Percentiles rank a stretch among this genome's conserved stretches.
These are phyloP conservation scores for Stenocarpella maydis DNA, from an alignment of 2,329 filamentous ascomycete species.

Conservation along the genomic window DNA sequence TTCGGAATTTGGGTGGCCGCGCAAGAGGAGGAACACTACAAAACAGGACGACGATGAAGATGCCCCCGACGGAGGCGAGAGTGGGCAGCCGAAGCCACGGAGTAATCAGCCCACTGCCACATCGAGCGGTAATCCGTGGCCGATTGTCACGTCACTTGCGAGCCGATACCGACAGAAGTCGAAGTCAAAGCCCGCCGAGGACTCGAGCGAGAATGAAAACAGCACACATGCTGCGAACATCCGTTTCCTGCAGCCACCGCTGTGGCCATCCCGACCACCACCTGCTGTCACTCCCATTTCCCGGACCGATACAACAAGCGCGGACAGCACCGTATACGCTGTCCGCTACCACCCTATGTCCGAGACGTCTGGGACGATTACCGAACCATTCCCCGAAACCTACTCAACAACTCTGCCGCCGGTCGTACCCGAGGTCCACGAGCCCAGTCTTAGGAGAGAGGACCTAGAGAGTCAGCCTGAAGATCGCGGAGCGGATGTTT, in stretches of 20 bases:
- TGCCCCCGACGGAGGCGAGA: slow-evolving; percentile 44
- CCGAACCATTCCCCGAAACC: slow-evolving; percentile 42
- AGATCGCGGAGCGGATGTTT: slow-evolving; percentile 28
- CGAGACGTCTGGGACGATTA: slow-evolving; percentile 58
- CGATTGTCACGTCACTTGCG: slow-evolving; percentile 51
- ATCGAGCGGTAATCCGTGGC: slow-evolving; percentile 49
- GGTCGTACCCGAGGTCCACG: slow-evolving; percentile 45
- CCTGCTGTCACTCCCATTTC: slow-evolving; percentile 65
- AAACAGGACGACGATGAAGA: slow-evolving; percentile 42
- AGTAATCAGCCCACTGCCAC: slow-evolving; percentile 36
- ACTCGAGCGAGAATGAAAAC: slow-evolving; percentile 33
- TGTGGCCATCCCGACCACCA: slow-evolving; percentile 65
- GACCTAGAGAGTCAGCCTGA: slow-evolving; percentile 26
- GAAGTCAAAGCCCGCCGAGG: slow-evolving; percentile 38
- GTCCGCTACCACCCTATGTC: slow-evolving; percentile 67
- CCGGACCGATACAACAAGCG: slow-evolving; percentile 69
- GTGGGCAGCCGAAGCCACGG: slow-evolving; percentile 33
- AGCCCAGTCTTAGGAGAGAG: slow-evolving; percentile 36
- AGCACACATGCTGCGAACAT: slow-evolving; percentile 35
- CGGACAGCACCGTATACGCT: slow-evolving; percentile 70
- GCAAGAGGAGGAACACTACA: slow-evolving; percentile 45
- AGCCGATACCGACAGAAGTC: slow-evolving; percentile 46
- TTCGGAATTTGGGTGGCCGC: slow-evolving; percentile 58
- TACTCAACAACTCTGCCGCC: slow-evolving; percentile 33
- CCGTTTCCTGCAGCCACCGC: slow-evolving; percentile 55